Base-by-base conservation (phyloP, 2,329 filamentous ascomycete genomes). In the Fusarium redolens region DNA sequence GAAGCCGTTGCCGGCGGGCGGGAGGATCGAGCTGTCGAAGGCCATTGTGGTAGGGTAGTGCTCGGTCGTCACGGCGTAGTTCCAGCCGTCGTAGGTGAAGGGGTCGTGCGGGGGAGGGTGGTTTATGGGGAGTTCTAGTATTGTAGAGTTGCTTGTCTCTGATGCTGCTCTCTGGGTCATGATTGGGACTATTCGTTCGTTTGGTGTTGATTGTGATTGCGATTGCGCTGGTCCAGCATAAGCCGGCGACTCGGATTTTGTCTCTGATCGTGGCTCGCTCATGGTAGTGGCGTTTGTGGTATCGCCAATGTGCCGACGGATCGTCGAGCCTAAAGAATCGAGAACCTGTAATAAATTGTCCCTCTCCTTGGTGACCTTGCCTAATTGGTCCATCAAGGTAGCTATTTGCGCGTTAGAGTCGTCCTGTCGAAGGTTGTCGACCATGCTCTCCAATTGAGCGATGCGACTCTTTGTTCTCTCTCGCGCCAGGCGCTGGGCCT, bases 381-480 rank as follows among this genome's bases (percentile, higher is more conserved):
- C 62, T 11, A 80, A 68, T 56, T 77, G 75, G 12, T 79, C 77
- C 72, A 78, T 76, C 51, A 79, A 63, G 5, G 64, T 56, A 10
- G 72, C 69, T 22, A 78, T 56, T 25, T 78, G 73, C 14, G 75
- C 40, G 40, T 69, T 79, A 40, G 78, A 69, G 48, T 79, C 74
- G 51, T 75, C 66, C 12, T 75, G 66, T 31, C 69, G 69, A 7
- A 80, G 57, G 2, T 73, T 72, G 17, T 78, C 75, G 40, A 81
- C 77, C 65, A 76, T 76, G 25, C 72, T 73, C 60, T 81, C 79
- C 4, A 81, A 73, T 35, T 79, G 73, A 14, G 78, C 71, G 47
- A 81, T 80, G 38, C 79, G 79, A 40, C 71, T 78, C 63, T 77
- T 79, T 35, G 77, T 81, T 14, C 79, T 72, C 55, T 81, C 79